Base-by-base conservation (phyloP, 2,329 filamentous ascomycete species). In the Ophiostoma populinum region DNA sequence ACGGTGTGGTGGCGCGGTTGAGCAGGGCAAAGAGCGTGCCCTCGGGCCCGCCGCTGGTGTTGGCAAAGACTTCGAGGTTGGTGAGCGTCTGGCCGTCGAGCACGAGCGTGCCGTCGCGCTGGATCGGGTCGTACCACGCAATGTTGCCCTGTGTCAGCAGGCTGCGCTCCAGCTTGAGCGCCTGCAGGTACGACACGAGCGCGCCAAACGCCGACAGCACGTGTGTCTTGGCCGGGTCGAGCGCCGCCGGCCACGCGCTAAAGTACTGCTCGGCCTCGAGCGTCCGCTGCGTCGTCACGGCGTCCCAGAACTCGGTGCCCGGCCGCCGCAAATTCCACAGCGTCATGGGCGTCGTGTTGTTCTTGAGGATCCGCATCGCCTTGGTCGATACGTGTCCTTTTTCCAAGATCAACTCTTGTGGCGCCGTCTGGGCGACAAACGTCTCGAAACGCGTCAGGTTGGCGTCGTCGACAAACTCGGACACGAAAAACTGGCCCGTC, bases 361-460 rank as follows among this genome's bases (percentile, higher is more conserved):
- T 95, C 58, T 95, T 98, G 45, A 98, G 62, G 28, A 98, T 93
- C 3, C 90, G 79, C 39, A 93, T 56, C 1, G 82, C 82, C 51
- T 90, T 92, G n/a, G 78, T 74, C 0, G 86, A 94, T 20, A 95
- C 63, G 19, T 65, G 75, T 0, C 76, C 80, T 54, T 92, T 95
- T 52, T 98, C 90, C 0, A 98, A 59, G 1, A 98, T 60, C 29
- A 98, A 59, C 55, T 98, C 90, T 33, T 82, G 78, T 0, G 90
- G 90, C 15, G 79, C 71, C 12, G 76, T 92, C 53, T 98, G 90
- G 12, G 90, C 90, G 24, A 98, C 75, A 42, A 98, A 80, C 0
- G 90, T 98, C 59, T 98, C 90, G 46, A 98, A 95, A 50, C 86
- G 92, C 39, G 90, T 98, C 56, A 94, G 68, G 47, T 95, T 86